phyloP scores from a whole-genome alignment of 768 basidiomycete genomes.

The Suillus weaverae region DNA sequence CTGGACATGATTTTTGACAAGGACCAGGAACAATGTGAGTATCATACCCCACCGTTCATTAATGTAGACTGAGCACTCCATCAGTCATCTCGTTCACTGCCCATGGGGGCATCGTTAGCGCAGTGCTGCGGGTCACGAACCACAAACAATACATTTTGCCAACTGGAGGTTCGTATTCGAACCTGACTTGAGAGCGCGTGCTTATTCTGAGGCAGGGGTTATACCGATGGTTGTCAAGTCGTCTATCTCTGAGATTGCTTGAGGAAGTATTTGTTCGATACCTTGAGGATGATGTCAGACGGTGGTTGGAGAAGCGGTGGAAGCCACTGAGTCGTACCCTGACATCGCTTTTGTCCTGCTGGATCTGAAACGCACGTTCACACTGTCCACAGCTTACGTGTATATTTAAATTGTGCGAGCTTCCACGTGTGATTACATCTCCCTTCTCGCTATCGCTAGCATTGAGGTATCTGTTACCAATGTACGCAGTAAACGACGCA shows the following conservation, averaged over 20 bases:
- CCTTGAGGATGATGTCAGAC: neutral
- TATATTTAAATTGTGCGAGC: neutral
- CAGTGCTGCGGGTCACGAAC: slow-evolving; percentile 49
- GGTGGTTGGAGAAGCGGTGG: neutral
- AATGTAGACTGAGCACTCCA: neutral
- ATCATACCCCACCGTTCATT: neutral
- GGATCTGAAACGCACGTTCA: neutral
- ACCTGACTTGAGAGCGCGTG: neutral
- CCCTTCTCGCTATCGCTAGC: neutral
- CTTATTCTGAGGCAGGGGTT: slow-evolving; percentile 23
- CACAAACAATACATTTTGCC: slow-evolving; percentile 48
- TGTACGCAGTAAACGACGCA: slow-evolving; percentile 15
- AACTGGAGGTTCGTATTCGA: slow-evolving; percentile 58
- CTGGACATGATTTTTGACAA: slow-evolving; percentile 56
- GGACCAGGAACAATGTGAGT: slow-evolving; percentile 49
- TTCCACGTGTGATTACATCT: neutral
- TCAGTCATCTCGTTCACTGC: slow-evolving; percentile 68
- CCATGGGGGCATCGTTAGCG: slow-evolving; percentile 63
- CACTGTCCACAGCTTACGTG: neutral
- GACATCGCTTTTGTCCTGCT: neutral
- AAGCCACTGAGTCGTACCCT: neutral
- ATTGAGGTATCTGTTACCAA: neutral
- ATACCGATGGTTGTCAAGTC: slow-evolving; percentile 25
- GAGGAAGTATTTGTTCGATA: neutral
- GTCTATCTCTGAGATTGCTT: neutral